These are phyloP conservation scores for Leishmania tropica DNA, from an alignment of 208 protist genomes.

Conservation along the genomic window DNA sequence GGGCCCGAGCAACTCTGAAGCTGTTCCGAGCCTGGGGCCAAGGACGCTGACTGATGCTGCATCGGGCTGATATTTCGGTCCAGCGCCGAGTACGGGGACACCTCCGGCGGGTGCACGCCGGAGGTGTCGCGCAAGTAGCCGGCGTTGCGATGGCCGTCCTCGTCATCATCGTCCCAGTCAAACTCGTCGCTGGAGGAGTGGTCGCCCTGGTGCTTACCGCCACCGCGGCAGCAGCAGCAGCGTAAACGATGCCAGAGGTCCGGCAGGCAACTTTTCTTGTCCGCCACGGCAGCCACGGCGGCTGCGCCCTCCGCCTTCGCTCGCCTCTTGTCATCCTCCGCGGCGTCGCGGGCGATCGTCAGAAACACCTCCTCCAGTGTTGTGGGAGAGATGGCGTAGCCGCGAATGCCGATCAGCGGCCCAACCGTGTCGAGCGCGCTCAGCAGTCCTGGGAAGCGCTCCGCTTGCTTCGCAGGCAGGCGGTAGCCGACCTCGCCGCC, in stretches of 20 bases:
- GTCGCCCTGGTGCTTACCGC: not conserved
- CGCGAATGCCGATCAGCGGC: constrained; percentile 35
- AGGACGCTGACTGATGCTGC: not conserved
- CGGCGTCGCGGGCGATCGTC: constrained; percentile 30
- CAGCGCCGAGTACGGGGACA: not conserved
- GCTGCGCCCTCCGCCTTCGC: not conserved
- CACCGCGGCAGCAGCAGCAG: not conserved
- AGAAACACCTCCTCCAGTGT: constrained; percentile 89
- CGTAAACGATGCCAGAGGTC: not conserved
- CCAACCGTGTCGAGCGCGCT: constrained; percentile 30
- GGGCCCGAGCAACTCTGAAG: not conserved
- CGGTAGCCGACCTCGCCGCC: constrained; percentile 44
- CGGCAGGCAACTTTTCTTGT: not conserved
- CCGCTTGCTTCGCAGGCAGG: constrained; percentile 33
- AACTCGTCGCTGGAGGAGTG: not conserved
- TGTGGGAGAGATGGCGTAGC: constrained; percentile 53
- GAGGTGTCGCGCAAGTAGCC: not conserved
- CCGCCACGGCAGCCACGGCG: not conserved
- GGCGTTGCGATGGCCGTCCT: not conserved
- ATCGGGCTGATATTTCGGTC: not conserved
- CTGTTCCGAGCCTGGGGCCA: not conserved
- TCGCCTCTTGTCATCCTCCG: constrained; percentile 9
- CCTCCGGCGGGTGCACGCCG: not conserved
- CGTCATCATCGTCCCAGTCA: not conserved
- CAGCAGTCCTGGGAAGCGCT: constrained; percentile 42